Evolutionary conservation across 805 yeast genomes (phyloP), one percentile per base, ranked within the genome.

Genomic region (Clavispora vitiphila): DNA sequence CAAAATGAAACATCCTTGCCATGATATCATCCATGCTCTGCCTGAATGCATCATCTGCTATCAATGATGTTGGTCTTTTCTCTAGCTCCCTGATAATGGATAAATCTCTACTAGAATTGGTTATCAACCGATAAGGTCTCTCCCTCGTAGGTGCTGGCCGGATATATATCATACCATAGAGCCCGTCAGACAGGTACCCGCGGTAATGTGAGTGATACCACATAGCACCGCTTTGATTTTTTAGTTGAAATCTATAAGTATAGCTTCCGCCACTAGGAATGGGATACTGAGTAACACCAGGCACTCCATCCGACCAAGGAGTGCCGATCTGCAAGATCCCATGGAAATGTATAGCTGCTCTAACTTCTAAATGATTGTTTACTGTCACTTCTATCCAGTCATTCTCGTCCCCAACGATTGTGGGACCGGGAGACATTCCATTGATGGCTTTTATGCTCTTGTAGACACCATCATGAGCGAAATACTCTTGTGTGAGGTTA

Each of bases 131-230:
- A 40, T 69, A 71, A 4, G 69, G 68, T 29, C 67, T 50, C n/a
- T 38, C 44, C 16, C 58, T 47, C 7, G 49, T 49, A 0, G 48
- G 53, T 14, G 51, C 46, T 1, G 74, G 70, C 38, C 70, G 74
- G 5, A 71, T 56, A 22, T 74, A 62, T 20, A 77, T 50, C 1
- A 72, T 72, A 6, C 80, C 81, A 15, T 64, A 60, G 4, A 77
- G 50, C 1, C 81, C 81, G 44, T 73, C 76, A 25, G 71, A 61
- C 41, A 69, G 62, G 47, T 76, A 77, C 2, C 72, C 70, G 8
- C 65, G 54, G 41, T 60, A 62, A 40, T 77, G 82, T 4, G 79
- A 67, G 47, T 77, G 83, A 54, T 76, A 77, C 82, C 82, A 77
- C 39, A 60, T 71, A 1, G 80, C 69, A 0, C 83, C 83, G 22